Conservation (phyloP, 78 protist species). For the Chrysochromulina parva region DNA sequence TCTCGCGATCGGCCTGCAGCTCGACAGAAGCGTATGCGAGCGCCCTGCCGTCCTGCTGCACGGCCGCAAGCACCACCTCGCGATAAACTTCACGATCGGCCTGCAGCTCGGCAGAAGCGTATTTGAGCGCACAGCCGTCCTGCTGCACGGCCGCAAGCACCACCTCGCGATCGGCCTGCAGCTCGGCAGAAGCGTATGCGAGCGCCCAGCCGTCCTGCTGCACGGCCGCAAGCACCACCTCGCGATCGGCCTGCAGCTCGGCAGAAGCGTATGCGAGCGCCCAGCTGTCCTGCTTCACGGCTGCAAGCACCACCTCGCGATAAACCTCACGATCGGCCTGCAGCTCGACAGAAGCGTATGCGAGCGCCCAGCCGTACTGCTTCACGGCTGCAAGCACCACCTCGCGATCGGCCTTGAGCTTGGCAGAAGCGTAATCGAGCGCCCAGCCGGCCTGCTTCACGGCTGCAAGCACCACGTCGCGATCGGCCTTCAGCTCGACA, state of each 20-base stretch:
- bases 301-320: not conserved
- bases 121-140: too few species aligned
- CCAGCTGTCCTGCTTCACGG: not conserved
- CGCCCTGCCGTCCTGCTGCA: too few species aligned
- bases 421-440: not conserved
- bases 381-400: conserved; percentile 1
- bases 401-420: not conserved
- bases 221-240: not conserved
- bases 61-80: too few species aligned
- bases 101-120: too few species aligned
- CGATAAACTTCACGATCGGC: too few species aligned
- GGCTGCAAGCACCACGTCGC: not conserved
- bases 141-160: too few species aligned
- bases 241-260: not conserved
- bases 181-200: not conserved
- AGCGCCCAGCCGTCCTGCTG: not conserved
- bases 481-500: not conserved
- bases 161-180: too few species aligned
- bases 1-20: too few species aligned
- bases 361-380: not conserved
- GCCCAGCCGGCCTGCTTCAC: not conserved
- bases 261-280: not conserved
- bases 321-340: not conserved
- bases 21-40: too few species aligned
- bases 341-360: not conserved